These are phyloP conservation scores for Asterella californica DNA, from an alignment of 225 moss, liverwort and hornwort genomes.

Conservation along the genomic window DNA sequence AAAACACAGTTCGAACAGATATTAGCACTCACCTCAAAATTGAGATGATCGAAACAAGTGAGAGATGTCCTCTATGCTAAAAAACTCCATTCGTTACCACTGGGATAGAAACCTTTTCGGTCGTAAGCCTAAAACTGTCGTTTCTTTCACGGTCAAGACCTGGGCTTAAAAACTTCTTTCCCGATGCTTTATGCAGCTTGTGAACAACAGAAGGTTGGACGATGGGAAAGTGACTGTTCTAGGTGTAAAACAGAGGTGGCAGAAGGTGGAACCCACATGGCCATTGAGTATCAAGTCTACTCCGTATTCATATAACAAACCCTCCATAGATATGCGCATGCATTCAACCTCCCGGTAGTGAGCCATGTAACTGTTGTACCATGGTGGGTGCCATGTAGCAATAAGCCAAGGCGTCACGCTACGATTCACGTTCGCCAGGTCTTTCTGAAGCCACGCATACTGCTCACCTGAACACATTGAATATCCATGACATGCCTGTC, in stretches of 20 bases:
- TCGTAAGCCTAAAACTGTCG: too few species aligned
- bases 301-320: constrained; percentile 62
- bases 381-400: constrained; percentile 77
- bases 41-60: too few species aligned
- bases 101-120: too few species aligned
- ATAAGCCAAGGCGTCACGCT: constrained; percentile 89
- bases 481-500: not conserved
- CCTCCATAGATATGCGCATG: constrained; percentile 82
- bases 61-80: too few species aligned
- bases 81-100: too few species aligned
- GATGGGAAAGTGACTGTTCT: not conserved
- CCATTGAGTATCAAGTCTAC: constrained; percentile 78
- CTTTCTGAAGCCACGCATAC: constrained; percentile 65
- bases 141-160: too few species aligned
- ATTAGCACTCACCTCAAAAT: too few species aligned
- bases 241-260: not conserved
- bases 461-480: constrained; percentile 57
- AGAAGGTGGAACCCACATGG: constrained; percentile 50
- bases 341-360: constrained; percentile 92
- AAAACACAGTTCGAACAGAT: not conserved
- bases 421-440: constrained; percentile 75
- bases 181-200: too few species aligned
- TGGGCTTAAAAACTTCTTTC: too few species aligned
- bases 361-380: constrained; percentile 83
- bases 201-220: not conserved